These are phyloP conservation scores for Podospora fimiseda DNA, from an alignment of 495 filamentous ascomycete genomes.

Conservation along the genomic window DNA sequence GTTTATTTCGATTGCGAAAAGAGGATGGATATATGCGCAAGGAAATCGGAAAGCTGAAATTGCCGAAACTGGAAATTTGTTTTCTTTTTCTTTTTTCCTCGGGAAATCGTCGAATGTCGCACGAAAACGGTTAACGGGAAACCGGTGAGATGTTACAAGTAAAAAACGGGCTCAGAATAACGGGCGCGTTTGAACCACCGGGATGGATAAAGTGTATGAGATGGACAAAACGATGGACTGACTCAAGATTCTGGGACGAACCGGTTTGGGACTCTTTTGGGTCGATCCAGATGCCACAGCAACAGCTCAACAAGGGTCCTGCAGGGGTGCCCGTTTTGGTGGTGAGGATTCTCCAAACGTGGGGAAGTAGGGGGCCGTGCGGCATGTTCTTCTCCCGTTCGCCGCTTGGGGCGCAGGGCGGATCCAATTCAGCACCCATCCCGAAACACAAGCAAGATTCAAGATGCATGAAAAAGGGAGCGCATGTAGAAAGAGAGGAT, in stretches of 20 bases:
- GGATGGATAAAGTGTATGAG: neutral
- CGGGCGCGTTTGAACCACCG: too few species aligned
- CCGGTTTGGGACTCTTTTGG: neutral
- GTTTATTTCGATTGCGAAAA: too few species aligned
- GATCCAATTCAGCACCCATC: neutral
- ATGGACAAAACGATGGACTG: neutral
- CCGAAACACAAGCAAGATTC: neutral
- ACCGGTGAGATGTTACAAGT: too few species aligned
- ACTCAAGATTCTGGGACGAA: neutral
- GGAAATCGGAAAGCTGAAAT: too few species aligned
- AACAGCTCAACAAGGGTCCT: too few species aligned
- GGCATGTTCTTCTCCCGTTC: too few species aligned
- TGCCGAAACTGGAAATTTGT: neutral
- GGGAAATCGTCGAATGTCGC: too few species aligned
- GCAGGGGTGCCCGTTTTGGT: neutral
- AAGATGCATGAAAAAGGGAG: conserved; percentile 9
- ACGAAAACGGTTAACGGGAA: too few species aligned
- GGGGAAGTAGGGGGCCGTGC: neutral
- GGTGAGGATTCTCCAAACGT: neutral
- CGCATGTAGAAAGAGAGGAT: conserved; percentile 11
- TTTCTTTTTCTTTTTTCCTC: neutral
- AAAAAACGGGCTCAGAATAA: too few species aligned
- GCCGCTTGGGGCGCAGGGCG: too few species aligned
- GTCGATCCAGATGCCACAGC: neutral
- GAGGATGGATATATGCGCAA: too few species aligned